phyloP scores from a whole-genome alignment of 371 early-diverging fungal genomes.

The Furculomyces boomerangus region DNA sequence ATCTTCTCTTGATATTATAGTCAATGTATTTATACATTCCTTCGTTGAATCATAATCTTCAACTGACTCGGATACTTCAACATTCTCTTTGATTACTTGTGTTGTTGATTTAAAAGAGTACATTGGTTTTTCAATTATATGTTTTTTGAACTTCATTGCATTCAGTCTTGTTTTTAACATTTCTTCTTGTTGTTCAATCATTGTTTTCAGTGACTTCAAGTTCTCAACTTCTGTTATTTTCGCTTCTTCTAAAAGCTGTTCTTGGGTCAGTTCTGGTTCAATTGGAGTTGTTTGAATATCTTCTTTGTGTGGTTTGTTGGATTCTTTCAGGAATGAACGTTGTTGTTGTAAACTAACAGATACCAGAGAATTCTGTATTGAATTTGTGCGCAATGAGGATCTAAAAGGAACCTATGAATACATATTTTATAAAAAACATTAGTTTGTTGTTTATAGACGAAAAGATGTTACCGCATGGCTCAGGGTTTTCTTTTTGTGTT shows the following conservation, averaged over 20 bases:
- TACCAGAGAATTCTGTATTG: constrained; percentile 18
- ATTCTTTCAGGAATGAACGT: constrained; percentile 8
- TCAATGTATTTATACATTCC: too few species aligned
- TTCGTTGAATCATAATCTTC: background rate
- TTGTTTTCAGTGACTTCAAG: constrained; percentile 8
- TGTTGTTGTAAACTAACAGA: constrained; percentile 8
- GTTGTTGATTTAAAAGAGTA: background rate
- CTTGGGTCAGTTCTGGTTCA: constrained; percentile 12
- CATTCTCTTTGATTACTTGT: background rate
- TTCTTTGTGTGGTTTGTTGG: constrained; percentile 5
- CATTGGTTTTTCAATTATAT: background rate
- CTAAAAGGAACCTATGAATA: constrained; percentile 12
- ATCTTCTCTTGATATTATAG: too few species aligned
- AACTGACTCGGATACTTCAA: background rate
- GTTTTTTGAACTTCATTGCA: background rate
- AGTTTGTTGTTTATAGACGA: too few species aligned
- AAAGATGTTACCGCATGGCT: too few species aligned
- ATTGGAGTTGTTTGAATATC: background rate
- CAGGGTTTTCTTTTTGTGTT: background rate
- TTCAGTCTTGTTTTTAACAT: background rate
- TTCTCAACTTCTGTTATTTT: constrained; percentile 17
- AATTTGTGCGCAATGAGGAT: constrained; percentile 11
- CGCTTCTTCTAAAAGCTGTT: constrained; percentile 22
- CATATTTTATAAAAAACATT: too few species aligned
- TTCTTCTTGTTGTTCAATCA: constrained; percentile 14